Conservation (phyloP, 768 basidiomycete species). For the Mycena capillaripes region DNA sequence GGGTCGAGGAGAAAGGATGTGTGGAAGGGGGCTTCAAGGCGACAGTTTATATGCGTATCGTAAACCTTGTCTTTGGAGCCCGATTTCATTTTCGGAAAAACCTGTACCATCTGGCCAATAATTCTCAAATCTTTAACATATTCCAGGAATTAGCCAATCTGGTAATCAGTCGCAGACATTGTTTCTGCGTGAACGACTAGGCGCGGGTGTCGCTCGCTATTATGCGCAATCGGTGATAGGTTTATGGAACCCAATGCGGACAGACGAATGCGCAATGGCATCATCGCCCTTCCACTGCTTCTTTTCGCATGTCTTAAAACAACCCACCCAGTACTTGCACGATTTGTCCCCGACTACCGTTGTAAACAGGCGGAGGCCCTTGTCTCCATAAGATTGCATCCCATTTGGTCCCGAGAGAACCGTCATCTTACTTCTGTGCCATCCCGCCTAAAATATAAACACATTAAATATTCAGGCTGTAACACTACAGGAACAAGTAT, state of each 20-base stretch:
- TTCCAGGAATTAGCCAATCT: slow-evolving; percentile 7
- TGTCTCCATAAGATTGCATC: slow-evolving; percentile 12
- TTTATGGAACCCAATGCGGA: neutral
- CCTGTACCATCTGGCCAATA: slow-evolving; percentile 8
- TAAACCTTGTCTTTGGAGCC: too few species aligned
- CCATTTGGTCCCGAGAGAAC: slow-evolving; percentile 12
- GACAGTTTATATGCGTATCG: too few species aligned
- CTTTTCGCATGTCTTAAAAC: slow-evolving; percentile 14
- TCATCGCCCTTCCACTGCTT: slow-evolving; percentile 18
- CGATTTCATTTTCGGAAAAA: slow-evolving; percentile 9
- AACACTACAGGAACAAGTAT: too few species aligned
- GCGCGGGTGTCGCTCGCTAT: neutral
- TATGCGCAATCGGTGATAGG: neutral
- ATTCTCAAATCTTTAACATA: slow-evolving; percentile 4
- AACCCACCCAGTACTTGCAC: slow-evolving; percentile 12
- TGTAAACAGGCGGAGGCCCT: slow-evolving; percentile 14
- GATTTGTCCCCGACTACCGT: slow-evolving; percentile 12
- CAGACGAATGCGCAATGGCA: neutral
- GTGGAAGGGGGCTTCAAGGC: too few species aligned
- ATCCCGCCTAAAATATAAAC: too few species aligned
- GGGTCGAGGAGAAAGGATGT: too few species aligned
- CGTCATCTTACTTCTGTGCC: too few species aligned
- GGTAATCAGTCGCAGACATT: neutral
- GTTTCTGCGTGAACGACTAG: neutral
- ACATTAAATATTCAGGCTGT: too few species aligned